Percentiles rank a stretch among this genome's conserved stretches.
Conservation (phyloP, 768 basidiomycete species). For the Phylloporus sp. region DNA sequence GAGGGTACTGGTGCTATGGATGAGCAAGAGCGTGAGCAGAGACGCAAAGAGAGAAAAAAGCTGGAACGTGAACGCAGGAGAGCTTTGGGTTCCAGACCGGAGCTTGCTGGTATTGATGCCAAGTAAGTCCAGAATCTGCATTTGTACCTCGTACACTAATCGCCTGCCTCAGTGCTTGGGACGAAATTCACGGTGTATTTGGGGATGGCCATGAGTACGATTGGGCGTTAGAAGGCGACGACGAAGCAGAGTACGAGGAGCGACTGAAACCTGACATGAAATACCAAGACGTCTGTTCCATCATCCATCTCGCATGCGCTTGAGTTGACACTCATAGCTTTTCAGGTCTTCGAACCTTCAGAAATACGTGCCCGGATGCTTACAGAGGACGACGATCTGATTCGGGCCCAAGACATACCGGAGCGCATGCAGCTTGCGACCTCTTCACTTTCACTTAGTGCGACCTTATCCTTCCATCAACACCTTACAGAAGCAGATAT, state of each 20-base stretch:
- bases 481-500: slow-evolving; percentile 69
- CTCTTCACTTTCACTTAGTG: slow-evolving; percentile 69
- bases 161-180: slow-evolving; percentile 68
- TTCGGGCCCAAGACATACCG: slow-evolving; percentile 85
- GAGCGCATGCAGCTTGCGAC: slow-evolving; percentile 93
- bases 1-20: slow-evolving; percentile 78
- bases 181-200: slow-evolving; percentile 93
- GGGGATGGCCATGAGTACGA: slow-evolving; percentile 96
- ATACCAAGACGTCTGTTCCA: slow-evolving; percentile 67
- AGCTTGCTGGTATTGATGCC: slow-evolving; percentile 75
- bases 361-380: slow-evolving; percentile 87
- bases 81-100: slow-evolving; percentile 60
- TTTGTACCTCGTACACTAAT: slow-evolving; percentile 8
- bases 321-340: slow-evolving; percentile 7
- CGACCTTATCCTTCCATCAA: slow-evolving; percentile 56
- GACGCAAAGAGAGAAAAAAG: slow-evolving; percentile 58
- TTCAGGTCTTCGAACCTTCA: slow-evolving; percentile 93
- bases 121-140: slow-evolving; percentile 47
- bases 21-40: slow-evolving; percentile 70
- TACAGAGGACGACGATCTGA: slow-evolving; percentile 90
- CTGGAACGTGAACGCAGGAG: slow-evolving; percentile 63
- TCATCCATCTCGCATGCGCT: slow-evolving; percentile 2
- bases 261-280: slow-evolving; percentile 66
- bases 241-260: slow-evolving; percentile 44
- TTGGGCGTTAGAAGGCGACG: slow-evolving; percentile 86